Evolutionary conservation across 1,284 basidiomycete species (phyloP), one percentile per base, ranked within the genome.

Genomic region (Meira nashicola): DNA sequence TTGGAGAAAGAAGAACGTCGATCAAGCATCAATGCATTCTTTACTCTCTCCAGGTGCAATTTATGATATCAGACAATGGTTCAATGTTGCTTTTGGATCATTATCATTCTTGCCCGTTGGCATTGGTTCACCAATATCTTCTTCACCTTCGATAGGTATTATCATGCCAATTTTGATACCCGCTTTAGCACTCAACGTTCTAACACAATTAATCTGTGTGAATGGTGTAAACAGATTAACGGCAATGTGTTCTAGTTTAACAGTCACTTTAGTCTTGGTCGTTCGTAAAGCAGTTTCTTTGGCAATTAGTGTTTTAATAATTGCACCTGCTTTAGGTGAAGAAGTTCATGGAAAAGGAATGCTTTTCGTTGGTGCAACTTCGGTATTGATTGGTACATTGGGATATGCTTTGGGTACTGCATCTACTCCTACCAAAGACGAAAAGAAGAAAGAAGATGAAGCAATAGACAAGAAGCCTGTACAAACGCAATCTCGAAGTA

Each of bases 181-280:
- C 11, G 85, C 87, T 1, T 83, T 96, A 38, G 11, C 64, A 28
- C 66, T 76, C 73, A 95, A 94, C 79, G 87, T 92, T 2, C 65
- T 88, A 39, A 95, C 92, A 0, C 91, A 94, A 75, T 83, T 92
- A 1, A 63, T 94, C 14, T 96, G 92, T 78, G 87, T 90, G n/a
- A 83, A 89, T 1, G 93, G 92, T 40, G 92, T 95, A 46, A 87
- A 96, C 75, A 83, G 89, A 40, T 83, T 96, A 59, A 92, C 91
- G 1, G 66, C 80, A 25, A 75, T 79, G 47, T 89, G 93, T 2
- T 87, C 85, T 48, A 84, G 87, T 7, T 83, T 94, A 10, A 89
- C 86, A 0, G 92, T 95, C 37, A 92, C 90, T 11, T 86, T 96
- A 55, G 83, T 94, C 14, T 83, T 95, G 53, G 91, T 90, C 41